Conservation (phyloP, 805 yeast genomes). For the Pichia phayaonensis region DNA sequence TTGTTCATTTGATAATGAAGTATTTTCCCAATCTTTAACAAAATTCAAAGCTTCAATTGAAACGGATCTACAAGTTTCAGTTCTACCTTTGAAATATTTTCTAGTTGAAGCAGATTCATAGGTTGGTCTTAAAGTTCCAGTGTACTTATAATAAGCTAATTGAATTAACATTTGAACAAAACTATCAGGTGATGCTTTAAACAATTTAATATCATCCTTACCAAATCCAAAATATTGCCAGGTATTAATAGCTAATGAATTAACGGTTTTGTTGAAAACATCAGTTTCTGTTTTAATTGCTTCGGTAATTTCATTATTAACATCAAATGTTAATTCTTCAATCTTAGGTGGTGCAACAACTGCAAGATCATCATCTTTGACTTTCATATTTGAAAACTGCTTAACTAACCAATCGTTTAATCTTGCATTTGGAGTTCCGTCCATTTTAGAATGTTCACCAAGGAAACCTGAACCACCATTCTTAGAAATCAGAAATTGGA, state of each 20-base stretch:
- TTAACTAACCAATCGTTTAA: conserved; percentile 69
- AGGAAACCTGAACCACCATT: conserved; percentile 88
- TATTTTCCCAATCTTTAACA: conserved; percentile 66
- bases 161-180: conserved; percentile 86
- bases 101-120: conserved; percentile 96
- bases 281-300: conserved; percentile 49
- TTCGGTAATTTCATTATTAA: conserved; percentile 42
- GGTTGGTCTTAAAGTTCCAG: conserved; percentile 79
- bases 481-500: conserved; percentile 71
- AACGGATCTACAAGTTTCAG: conserved; percentile 88
- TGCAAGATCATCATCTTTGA: background rate
- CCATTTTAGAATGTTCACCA: conserved; percentile 98
- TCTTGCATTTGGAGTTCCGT: conserved; percentile 91
- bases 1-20: conserved; percentile 39
- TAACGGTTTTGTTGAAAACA: conserved; percentile 47
- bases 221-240: conserved; percentile 83
- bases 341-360: background rate
- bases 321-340: conserved; percentile 45
- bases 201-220: conserved; percentile 73
- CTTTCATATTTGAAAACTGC: conserved; percentile 25
- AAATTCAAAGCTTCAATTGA: conserved; percentile 62
- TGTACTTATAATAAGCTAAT: conserved; percentile 77
- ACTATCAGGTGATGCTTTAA: conserved; percentile 89
- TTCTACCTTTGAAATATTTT: conserved; percentile 80
- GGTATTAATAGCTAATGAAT: conserved; percentile 64